phyloP scores from a whole-genome alignment of 2,329 filamentous ascomycete species.

The Pseudogymnoascus pannorum region DNA sequence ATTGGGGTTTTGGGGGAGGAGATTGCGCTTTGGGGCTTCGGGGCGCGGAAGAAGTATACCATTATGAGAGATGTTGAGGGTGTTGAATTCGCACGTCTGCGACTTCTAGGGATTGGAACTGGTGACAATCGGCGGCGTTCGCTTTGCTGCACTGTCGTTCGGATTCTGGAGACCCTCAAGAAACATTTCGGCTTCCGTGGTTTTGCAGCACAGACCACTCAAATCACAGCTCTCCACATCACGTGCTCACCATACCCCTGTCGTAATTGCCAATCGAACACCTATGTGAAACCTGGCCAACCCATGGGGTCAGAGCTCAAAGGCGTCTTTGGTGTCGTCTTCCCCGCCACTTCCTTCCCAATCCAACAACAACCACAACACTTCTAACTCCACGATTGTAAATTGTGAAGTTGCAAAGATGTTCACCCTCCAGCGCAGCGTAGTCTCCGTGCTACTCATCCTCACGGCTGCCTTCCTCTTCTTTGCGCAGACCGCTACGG shows the following conservation, averaged over 20 bases:
- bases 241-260: background rate
- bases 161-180: background rate
- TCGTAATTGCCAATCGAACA: background rate
- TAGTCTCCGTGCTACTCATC: slow-evolving; percentile 68
- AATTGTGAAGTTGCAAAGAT: slow-evolving; percentile 42
- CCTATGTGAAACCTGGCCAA: slow-evolving; percentile 1
- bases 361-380: slow-evolving; percentile 13
- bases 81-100: background rate
- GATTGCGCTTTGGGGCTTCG: background rate
- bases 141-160: background rate
- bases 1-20: too few relatives aligned
- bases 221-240: background rate
- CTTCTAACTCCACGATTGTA: slow-evolving; percentile 20
- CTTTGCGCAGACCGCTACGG: slow-evolving; percentile 67
- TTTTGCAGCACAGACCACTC: background rate
- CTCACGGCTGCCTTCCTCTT: slow-evolving; percentile 67
- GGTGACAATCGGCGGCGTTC: background rate
- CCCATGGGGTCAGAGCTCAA: slow-evolving; percentile 1
- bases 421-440: slow-evolving; percentile 64
- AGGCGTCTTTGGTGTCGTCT: slow-evolving; percentile 2
- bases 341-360: slow-evolving; percentile 10
- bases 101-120: background rate
- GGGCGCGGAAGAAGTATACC: slow-evolving; percentile 15
- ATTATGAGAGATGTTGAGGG: slow-evolving; percentile 17
- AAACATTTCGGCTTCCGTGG: slow-evolving; percentile 1